phyloP scores from a whole-genome alignment of 2,329 filamentous ascomycete species.

The Colletotrichum chrysophilum region DNA sequence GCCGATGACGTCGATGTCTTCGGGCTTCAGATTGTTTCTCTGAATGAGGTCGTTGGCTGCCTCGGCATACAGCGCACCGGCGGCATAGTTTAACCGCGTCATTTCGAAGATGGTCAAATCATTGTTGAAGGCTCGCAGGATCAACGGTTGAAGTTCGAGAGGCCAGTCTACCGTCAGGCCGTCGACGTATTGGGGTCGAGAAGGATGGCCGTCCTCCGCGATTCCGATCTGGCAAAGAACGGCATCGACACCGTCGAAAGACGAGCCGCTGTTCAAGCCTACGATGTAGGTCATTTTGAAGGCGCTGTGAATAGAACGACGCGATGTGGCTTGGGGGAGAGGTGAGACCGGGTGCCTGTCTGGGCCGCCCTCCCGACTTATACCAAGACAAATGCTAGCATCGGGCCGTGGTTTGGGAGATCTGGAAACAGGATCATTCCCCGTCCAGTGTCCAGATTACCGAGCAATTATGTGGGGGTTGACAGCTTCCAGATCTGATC shows the following conservation, averaged over 20 bases:
- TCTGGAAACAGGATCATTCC: neutral
- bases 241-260: conserved; percentile 34
- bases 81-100: conserved; percentile 32
- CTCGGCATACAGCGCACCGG: conserved; percentile 32
- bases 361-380: neutral
- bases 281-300: conserved; percentile 26
- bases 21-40: conserved; percentile 23
- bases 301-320: neutral
- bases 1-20: conserved; percentile 32
- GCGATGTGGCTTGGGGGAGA: neutral
- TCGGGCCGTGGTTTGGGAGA: neutral
- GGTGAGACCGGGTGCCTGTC: neutral
- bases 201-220: conserved; percentile 31
- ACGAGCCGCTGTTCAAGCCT: conserved; percentile 33
- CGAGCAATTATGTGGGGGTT: neutral
- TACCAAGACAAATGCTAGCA: neutral
- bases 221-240: conserved; percentile 31
- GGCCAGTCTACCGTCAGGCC: conserved; percentile 34
- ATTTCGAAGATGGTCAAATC: conserved; percentile 31
- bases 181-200: conserved; percentile 29
- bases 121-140: conserved; percentile 31
- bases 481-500: neutral
- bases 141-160: conserved; percentile 26
- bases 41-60: conserved; percentile 28
- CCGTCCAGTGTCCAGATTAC: neutral